These are phyloP conservation scores for Ploettnerulaceae sp. DNA, from an alignment of 2,329 filamentous ascomycete species.

Conservation along the genomic window DNA sequence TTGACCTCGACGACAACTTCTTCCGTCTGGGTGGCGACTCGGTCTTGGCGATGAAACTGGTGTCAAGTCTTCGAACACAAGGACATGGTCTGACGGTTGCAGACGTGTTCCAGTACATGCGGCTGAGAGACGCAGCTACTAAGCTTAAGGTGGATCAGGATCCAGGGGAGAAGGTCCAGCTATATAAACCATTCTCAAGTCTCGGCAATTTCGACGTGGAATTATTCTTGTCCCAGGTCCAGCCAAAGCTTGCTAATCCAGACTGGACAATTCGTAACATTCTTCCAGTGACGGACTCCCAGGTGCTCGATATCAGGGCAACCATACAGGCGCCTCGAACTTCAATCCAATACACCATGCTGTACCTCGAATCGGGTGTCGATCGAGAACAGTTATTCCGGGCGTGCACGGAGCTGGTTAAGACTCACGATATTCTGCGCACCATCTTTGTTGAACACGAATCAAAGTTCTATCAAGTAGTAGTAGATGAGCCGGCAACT, in stretches of 20 bases:
- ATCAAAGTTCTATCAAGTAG: slow-evolving; percentile 34
- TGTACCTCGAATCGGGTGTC: slow-evolving; percentile 33
- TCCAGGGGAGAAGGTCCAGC: slow-evolving; percentile 17
- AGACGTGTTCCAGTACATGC: slow-evolving; percentile 39
- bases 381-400: slow-evolving; percentile 28
- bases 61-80: slow-evolving; percentile 34
- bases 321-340: slow-evolving; percentile 35
- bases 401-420: slow-evolving; percentile 32
- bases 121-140: slow-evolving; percentile 25
- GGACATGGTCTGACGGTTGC: slow-evolving; percentile 38
- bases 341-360: slow-evolving; percentile 37
- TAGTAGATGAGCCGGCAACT: slow-evolving; percentile 34
- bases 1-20: slow-evolving; percentile 36
- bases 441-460: slow-evolving; percentile 37
- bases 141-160: slow-evolving; percentile 32
- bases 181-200: slow-evolving; percentile 36
- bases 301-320: slow-evolving; percentile 39
- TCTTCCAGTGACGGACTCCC: slow-evolving; percentile 37
- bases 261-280: slow-evolving; percentile 38
- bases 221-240: slow-evolving; percentile 34
- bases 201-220: slow-evolving; percentile 33
- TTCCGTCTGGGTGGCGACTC: slow-evolving; percentile 38
- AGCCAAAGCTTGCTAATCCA: slow-evolving; percentile 35
- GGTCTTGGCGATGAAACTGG: slow-evolving; percentile 40
- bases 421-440: slow-evolving; percentile 37